These are phyloP conservation scores for Lactarius quietus DNA, from an alignment of 768 basidiomycete genomes.

Conservation along the genomic window DNA sequence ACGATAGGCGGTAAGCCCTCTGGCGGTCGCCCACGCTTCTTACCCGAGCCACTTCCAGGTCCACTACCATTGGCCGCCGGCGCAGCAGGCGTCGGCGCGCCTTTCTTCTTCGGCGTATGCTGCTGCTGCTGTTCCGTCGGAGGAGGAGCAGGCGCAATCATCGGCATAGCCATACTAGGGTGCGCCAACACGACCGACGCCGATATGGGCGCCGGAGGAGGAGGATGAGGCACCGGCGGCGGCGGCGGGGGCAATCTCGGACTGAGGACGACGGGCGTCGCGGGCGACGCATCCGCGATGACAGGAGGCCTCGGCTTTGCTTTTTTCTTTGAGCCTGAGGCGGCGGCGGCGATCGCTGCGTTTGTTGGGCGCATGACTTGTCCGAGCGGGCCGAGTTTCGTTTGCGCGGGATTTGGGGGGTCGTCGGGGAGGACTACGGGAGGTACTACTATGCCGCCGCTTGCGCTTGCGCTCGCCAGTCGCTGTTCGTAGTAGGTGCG, in stretches of 20 bases:
- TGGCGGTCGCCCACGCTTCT: constrained; percentile 27
- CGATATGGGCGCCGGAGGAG: too few relatives aligned
- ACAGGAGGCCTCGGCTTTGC: constrained; percentile 30
- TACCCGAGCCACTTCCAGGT: constrained; percentile 14
- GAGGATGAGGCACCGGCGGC: too few relatives aligned
- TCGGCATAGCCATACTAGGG: not conserved
- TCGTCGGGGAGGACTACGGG: constrained; percentile 63
- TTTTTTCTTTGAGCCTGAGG: constrained; percentile 61
- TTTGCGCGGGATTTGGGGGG: constrained; percentile 49
- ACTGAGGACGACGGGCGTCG: constrained; percentile 4
- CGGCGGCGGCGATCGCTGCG: constrained; percentile 38
- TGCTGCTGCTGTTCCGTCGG: not conserved
- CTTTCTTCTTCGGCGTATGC: constrained; percentile 26
- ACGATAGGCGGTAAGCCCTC: constrained; percentile 31
- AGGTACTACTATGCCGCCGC: not conserved
- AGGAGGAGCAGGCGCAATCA: too few relatives aligned
- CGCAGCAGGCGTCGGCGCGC: not conserved
- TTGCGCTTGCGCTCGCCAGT: constrained; percentile 35
- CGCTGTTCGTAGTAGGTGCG: constrained; percentile 67
- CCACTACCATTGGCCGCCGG: not conserved
- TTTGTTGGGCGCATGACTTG: constrained; percentile 58
- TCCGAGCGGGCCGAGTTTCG: constrained; percentile 77
- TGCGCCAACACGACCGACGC: not conserved
- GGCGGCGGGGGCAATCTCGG: not conserved
- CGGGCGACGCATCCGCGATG: not conserved